Evolutionary conservation across 1,139 yeast genomes (phyloP).

Genomic region (Lipomyces yarrowii): DNA sequence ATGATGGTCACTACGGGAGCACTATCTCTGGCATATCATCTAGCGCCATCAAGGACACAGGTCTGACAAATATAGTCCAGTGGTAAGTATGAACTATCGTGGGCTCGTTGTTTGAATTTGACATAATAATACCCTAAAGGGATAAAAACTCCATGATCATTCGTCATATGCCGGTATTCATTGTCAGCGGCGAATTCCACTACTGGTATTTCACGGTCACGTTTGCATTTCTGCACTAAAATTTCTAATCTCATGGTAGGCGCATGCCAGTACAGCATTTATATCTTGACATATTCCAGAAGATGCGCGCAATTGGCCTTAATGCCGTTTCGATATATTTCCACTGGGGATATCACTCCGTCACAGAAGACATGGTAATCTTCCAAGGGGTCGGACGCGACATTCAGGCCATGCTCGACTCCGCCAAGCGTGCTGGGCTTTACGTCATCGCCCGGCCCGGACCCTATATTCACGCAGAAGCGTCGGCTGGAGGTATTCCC

Average conservation of each 20-base stretch:
- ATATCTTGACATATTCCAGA: conserved; percentile 22
- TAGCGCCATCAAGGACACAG: background rate
- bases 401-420: conserved; percentile 18
- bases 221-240: background rate
- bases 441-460: conserved; percentile 27
- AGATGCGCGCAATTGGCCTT: conserved; percentile 24
- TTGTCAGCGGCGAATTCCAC: conserved; percentile 25
- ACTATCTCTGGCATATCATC: background rate
- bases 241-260: conserved; percentile 2
- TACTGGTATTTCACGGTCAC: conserved; percentile 8
- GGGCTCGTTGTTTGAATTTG: background rate
- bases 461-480: conserved; percentile 22
- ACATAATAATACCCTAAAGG: conserved; percentile 8
- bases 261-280: conserved; percentile 24
- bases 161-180: conserved; percentile 13
- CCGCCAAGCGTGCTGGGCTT: conserved; percentile 24
- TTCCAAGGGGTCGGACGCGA: conserved; percentile 20
- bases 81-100: background rate
- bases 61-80: background rate
- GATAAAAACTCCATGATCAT: conserved; percentile 16
- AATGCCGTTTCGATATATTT: conserved; percentile 22
- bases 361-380: conserved; percentile 5
- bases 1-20: background rate
- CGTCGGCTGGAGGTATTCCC: conserved; percentile 26
- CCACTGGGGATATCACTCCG: conserved; percentile 26